Evolutionary conservation across 805 yeast genomes (phyloP), one percentile per base, ranked within the genome.

Genomic region (Metschnikowia proteae): DNA sequence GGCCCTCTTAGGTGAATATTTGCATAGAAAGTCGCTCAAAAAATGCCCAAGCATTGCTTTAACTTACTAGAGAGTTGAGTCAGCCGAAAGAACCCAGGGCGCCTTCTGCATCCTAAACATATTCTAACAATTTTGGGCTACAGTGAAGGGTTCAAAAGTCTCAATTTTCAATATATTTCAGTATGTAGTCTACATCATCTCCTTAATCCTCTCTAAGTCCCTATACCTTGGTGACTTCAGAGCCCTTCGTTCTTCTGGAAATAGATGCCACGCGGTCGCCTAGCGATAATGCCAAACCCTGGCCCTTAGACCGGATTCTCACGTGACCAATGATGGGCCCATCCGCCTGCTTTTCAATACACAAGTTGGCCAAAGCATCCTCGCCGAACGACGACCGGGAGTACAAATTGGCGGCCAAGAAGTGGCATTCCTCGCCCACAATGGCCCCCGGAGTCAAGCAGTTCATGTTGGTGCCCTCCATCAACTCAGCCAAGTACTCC

Each of bases 271-370:
- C 94, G 60, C 90, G 81, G 62, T 94, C 98, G 54, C 99, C 99
- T 59, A 95, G 75, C 2, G 96, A 84, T 54, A 95, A 74, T 6
- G 99, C 99, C 56, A 95, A 78, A 4, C 99, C 99, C 75, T 95
- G 98, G 23, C 97, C 96, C 79, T 92, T 91, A 13, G 97, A 86
- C 71, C 99, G 83, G 61, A 94, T 91, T 71, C 99, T 83, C 40
- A 91, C 96, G 63, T 91, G 96, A 6, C 99, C 99, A 50, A 87
- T 80, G 48, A 90, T 84, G 46, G 85, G 83, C 8, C 92, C 91
- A 49, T 76, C 78, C 7, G 80, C 71, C 53, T 82, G 81, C 70
- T 83, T 84, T 68, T 95, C 99, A 62, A 94, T 86, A 71, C 96
- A 88, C 67, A 94, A 73, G 64, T 95, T 94, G 48, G 98, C 98